Evolutionary conservation across 2,329 filamentous ascomycete genomes (phyloP), one percentile per base, ranked within the genome.

Genomic region (Talaromyces sp.): DNA sequence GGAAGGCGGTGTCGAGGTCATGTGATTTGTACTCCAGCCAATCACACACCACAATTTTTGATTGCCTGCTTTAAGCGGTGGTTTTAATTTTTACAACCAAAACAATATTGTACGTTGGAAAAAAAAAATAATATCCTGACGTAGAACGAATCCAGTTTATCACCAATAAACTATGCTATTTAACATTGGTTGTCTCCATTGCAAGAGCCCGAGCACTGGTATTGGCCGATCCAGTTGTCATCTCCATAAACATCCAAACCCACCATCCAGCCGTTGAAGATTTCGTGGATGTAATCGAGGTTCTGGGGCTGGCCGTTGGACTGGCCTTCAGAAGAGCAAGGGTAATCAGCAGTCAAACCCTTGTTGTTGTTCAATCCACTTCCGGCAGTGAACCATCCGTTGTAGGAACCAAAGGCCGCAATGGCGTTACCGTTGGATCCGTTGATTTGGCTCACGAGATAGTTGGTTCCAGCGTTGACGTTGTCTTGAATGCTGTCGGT

Each of bases 191-290:
- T 67, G 2, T 64, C 63, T 53, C 64, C 59, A 16, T 47, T 60
- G 56, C 68, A 69, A 34, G 60, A 56, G 57, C 66, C 65, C 36
- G 61, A 55, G 28, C 67, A 69, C 27, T 65, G 40, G 56, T 69
- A 67, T 42, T 59, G 61, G 9, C 66, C 66, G 34, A 69, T 67
- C 67, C 67, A 68, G 56, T 36, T 57, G 44, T 73, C 68, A 55
- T 64, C 62, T 16, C 71, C 70, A 57, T 75, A 71, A 18, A 72
- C 69, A 62, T 77, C 69, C 60, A 72, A 61, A 2, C 74, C 73
- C 63, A 72, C 67, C 61, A 76, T 72, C 73, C 73, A 75, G 7
- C 74, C 72, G 64, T 76, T 76, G 50, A 76, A 62, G 10, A 69
- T 69, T 67, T 75, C 68, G 42, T 76, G 74, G 54, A 76, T 54